phyloP scores from a whole-genome alignment of 306 rosid species.

The Castanea crenata region DNA sequence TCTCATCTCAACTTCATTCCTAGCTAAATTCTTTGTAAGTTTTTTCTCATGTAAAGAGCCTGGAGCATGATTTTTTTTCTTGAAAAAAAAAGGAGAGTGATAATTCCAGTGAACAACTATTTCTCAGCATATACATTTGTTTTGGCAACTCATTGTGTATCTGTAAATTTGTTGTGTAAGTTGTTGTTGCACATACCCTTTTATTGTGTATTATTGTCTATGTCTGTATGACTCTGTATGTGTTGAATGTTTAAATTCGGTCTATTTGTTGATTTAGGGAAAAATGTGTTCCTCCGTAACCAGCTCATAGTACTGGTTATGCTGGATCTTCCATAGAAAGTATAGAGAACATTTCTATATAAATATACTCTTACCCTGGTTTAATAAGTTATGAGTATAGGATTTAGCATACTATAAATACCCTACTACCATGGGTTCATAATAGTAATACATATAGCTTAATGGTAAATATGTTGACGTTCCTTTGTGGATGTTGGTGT shows the following conservation, averaged over 20 bases:
- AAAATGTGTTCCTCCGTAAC: not conserved
- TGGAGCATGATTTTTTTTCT: not conserved
- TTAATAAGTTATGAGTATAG: too few species aligned
- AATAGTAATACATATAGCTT: too few species aligned
- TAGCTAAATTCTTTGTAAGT: not conserved
- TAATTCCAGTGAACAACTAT: not conserved
- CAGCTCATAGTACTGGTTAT: not conserved
- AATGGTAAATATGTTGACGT: too few species aligned
- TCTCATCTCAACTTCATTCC: not conserved
- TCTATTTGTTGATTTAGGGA: not conserved
- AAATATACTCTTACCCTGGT: too few species aligned
- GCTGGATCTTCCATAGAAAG: not conserved
- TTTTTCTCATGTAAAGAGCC: not conserved
- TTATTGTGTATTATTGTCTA: not conserved
- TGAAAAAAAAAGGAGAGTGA: too few species aligned
- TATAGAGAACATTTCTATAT: not conserved
- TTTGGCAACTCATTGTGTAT: not conserved
- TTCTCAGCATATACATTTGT: not conserved
- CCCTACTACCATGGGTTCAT: too few species aligned
- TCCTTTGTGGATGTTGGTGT: too few species aligned
- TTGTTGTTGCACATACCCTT: not conserved
- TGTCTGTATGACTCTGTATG: not conserved
- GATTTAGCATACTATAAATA: too few species aligned
- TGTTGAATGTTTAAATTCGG: not conserved
- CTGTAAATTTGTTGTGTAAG: not conserved